A percentile compares a stretch with the other conserved stretches of the same genome.
These are phyloP conservation scores for Penicillium frequentans DNA, from an alignment of 2,329 filamentous ascomycete genomes.

Conservation along the genomic window DNA sequence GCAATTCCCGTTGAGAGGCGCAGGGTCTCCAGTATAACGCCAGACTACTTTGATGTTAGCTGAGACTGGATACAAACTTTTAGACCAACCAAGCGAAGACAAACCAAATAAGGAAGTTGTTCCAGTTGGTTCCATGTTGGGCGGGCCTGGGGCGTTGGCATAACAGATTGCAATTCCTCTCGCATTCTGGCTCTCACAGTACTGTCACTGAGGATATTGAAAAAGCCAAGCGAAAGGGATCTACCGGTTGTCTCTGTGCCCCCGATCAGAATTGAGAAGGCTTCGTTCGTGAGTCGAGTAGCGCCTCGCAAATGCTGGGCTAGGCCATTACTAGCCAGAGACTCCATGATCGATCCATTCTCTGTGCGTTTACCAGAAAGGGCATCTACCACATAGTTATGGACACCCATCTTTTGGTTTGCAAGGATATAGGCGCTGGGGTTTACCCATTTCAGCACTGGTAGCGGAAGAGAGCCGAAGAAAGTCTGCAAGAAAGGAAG, in stretches of 20 bases:
- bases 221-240: conserved; percentile 29
- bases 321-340: background rate
- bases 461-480: background rate
- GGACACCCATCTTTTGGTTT: background rate
- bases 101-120: conserved; percentile 42
- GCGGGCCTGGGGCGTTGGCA: conserved; percentile 24
- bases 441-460: background rate
- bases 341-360: background rate
- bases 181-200: conserved; percentile 21
- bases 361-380: background rate
- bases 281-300: conserved; percentile 35
- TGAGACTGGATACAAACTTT: background rate
- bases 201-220: conserved; percentile 23
- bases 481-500: background rate
- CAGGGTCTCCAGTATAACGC: conserved; percentile 28
- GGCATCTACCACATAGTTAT: background rate
- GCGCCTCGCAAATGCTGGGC: background rate
- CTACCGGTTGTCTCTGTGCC: conserved; percentile 42
- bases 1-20: conserved; percentile 43
- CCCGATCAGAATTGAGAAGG: conserved; percentile 36
- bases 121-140: conserved; percentile 36
- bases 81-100: background rate
- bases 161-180: conserved; percentile 28
- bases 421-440: background rate
- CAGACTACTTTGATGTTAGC: conserved; percentile 7